Evolutionary conservation across 345 rosid genomes (phyloP).

Genomic region (Eutrema heterophyllum): DNA sequence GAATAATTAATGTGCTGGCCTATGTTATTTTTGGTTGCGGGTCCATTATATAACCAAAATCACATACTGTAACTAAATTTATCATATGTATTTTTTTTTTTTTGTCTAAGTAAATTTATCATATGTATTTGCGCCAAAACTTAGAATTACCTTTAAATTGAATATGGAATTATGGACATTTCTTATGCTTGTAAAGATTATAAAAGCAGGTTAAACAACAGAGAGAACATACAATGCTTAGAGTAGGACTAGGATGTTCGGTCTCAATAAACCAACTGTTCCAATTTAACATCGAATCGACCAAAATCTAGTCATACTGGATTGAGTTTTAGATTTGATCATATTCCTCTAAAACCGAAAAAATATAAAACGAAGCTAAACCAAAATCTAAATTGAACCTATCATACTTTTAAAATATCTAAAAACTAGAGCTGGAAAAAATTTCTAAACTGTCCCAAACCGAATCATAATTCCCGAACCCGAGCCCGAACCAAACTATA

Average conservation of each 20-base stretch:
- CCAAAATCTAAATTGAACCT: too few species aligned
- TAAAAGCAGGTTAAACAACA: not conserved
- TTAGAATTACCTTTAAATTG: not conserved
- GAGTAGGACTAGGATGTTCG: not conserved
- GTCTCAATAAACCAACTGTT: not conserved
- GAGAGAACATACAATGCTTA: not conserved
- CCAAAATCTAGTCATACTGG: too few species aligned
- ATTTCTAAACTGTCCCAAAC: too few species aligned
- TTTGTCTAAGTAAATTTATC: not conserved
- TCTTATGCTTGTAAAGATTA: not conserved
- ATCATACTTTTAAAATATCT: too few species aligned
- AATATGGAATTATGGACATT: not conserved
- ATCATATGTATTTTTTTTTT: not conserved
- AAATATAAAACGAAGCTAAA: not conserved
- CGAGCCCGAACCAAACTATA: too few species aligned
- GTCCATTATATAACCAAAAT: constrained; percentile 5
- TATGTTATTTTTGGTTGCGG: constrained; percentile 15
- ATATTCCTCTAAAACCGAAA: not conserved
- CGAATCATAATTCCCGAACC: too few species aligned
- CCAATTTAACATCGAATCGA: not conserved
- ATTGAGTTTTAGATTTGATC: not conserved
- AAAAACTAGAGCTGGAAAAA: too few species aligned
- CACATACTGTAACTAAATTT: not conserved
- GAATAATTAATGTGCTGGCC: constrained; percentile 9
- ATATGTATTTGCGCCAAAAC: not conserved